These are phyloP conservation scores for Malassezia sp. DNA, from an alignment of 1,284 basidiomycete species.

Conservation along the genomic window DNA sequence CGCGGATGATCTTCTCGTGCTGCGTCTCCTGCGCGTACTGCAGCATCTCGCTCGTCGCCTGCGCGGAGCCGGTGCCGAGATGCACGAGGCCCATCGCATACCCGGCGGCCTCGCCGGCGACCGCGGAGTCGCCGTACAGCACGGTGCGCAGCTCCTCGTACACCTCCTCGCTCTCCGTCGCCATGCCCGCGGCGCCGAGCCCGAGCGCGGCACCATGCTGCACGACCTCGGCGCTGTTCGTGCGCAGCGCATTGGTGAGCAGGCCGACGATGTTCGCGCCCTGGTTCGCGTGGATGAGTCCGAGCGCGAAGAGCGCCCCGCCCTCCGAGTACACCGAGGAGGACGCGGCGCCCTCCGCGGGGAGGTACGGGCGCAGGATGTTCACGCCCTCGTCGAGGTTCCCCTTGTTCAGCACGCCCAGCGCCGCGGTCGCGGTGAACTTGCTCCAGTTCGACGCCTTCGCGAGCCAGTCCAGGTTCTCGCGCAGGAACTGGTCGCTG, in stretches of 20 bases:
- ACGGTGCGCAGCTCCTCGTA: slow-evolving; percentile 45
- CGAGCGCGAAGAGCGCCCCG: slow-evolving; percentile 43
- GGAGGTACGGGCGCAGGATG: slow-evolving; percentile 43
- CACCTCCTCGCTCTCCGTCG: slow-evolving; percentile 44
- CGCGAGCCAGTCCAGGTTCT: slow-evolving; percentile 46
- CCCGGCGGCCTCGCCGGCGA: slow-evolving; percentile 44
- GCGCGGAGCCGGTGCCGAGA: slow-evolving; percentile 40
- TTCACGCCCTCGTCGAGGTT: slow-evolving; percentile 41
- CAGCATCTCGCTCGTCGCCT: slow-evolving; percentile 46
- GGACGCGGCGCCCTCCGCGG: slow-evolving; percentile 30
- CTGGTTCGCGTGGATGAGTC: slow-evolving; percentile 46
- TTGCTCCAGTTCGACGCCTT: slow-evolving; percentile 47
- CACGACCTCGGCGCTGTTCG: slow-evolving; percentile 42
- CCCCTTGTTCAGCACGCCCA: slow-evolving; percentile 46
- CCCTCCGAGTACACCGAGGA: slow-evolving; percentile 44
- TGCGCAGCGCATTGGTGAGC: slow-evolving; percentile 42
- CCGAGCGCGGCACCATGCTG: slow-evolving; percentile 47
- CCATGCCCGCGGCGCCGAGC: slow-evolving; percentile 45
- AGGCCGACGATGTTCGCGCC: slow-evolving; percentile 43
- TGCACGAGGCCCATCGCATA: slow-evolving; percentile 47
- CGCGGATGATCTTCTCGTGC: slow-evolving; percentile 47
- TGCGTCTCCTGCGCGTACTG: slow-evolving; percentile 47
- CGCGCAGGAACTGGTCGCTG: slow-evolving; percentile 45
- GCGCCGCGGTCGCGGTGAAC: slow-evolving; percentile 45
- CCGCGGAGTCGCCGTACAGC: slow-evolving; percentile 43